Base-by-base conservation (phyloP, 1,139 yeast genomes). In the Magnusiomyces fungicola region DNA sequence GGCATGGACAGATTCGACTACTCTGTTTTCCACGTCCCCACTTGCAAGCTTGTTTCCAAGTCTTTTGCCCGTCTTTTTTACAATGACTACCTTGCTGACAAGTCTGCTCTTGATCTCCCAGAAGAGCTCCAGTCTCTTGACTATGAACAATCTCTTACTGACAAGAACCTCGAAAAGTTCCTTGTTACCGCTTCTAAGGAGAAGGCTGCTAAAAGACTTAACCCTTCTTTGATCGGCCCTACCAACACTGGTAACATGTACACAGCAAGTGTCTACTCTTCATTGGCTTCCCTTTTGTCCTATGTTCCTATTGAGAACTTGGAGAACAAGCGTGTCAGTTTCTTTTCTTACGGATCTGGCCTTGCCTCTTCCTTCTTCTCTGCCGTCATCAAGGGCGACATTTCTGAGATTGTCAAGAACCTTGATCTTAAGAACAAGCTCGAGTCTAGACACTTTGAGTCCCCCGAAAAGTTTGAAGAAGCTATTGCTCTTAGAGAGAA, bases 181-280 rank as follows among this genome's bases (percentile, higher is more conserved):
- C 90, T 92, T 69, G 79, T 92, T 60, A 80, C 79, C 24, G 73
- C 86, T 57, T 81, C 96, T 55, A 90, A 92, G 75, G 82, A 78
- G 55, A 71, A 75, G 58, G 75, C 82, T 55, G 78, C 79, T 57
- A 76, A 75, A 64, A 80, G 90, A 68, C 89, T 94, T 51, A 75
- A 75, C 48, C 95, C 96, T 32, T 81, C 96, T 30, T 75, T 92
- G 68, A 75, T 73, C 59, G 90, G 90, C 45, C 94, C 98, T 63
- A 92, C 97, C 59, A 90, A 92, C 72, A 89, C 96, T 56, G 99
- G 99, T 72, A 94, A 94, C 78, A 86, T 90, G 90, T 94, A 94
- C 78, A 88, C 97, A 45, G 98, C 94, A 56, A 87, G 96, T 41
- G 81, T 89, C 49, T 94, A 88, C 80, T 83, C 95, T 43, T 80